Evolutionary conservation across 1,284 basidiomycete species (phyloP).

Genomic region (Mycena citricolor): DNA sequence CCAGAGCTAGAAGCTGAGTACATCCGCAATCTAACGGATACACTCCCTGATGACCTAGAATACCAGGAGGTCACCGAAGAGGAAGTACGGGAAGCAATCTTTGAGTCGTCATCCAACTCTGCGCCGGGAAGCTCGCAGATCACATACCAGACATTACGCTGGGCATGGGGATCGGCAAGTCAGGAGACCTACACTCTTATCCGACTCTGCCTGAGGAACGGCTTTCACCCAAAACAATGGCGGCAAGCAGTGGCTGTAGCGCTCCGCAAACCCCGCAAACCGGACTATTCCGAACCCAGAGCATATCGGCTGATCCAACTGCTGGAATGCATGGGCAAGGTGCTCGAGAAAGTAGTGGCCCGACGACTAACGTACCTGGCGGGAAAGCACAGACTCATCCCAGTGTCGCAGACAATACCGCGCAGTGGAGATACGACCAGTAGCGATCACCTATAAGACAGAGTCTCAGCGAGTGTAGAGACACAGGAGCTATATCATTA

Average conservation of each 20-base stretch:
- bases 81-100: constrained; percentile 21
- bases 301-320: constrained; percentile 31
- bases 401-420: no score
- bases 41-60: constrained; percentile 9
- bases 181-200: constrained; percentile 7
- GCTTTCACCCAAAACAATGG: constrained; percentile 26
- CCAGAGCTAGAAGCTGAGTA: constrained; percentile 14
- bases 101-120: constrained; percentile 11
- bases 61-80: constrained; percentile 18
- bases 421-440: no score
- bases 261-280: constrained; percentile 28
- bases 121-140: constrained; percentile 23
- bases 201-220: constrained; percentile 15
- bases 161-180: constrained; percentile 24
- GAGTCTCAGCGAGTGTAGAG: no score
- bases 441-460: no score
- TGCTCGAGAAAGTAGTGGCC: constrained; percentile 29
- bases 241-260: constrained; percentile 26
- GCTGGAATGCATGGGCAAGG: constrained; percentile 30
- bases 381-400: constrained; percentile 24
- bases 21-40: constrained; percentile 12
- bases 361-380: constrained; percentile 22
- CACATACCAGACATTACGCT: constrained; percentile 19
- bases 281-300: constrained; percentile 29
- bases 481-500: no score